Base-by-base conservation (phyloP, 208 protist species). In the Naegleria lovaniensis region DNA sequence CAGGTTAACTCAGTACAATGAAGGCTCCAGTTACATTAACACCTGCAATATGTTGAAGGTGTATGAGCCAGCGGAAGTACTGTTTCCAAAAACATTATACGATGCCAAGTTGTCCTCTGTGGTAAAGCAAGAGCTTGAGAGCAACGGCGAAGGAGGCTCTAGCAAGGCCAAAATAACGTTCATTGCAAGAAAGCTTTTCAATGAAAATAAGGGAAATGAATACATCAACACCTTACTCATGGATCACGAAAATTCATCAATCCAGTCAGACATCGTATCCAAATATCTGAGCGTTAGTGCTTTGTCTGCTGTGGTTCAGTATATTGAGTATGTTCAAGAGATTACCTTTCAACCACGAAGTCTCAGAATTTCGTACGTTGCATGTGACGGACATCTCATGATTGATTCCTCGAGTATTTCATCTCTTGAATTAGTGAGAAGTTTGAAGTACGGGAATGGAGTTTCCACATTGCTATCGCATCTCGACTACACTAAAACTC, bases 401-500 rank as follows among this genome's bases (percentile, higher is more conserved):
- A 22, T 90, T 25, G 38, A 90, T 51, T 51, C 52, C 22, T 41
- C 38, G 0, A 41, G 7, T n/a, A 51, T 90, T 38, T n/a, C 39
- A 11, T 75, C 36, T 51, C 36, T 90, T 0, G 87, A 90, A 29
- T 15, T 90, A 19, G 36, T 90, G 16, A 51, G 19, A 36, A 90
- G 55, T 83, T 6, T 41, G 13, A 90, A 90, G 22, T 36, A 75
- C 36, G 87, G 87, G n/a, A 79, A 67, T 7, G 1, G 2, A 51
- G 9, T 83, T n/a, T 5, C 51, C 11, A 92, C 51, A 2, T 55
- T 92, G 9, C 55, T 90, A 4, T 79, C 51, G 0, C 5, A 16
- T 6, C 19, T 92, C 5, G 90, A 92, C 48, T 22, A 90, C 33
- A 55, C 83, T 0, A 25, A 90, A 52, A 92, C 90, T 43, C 51